Base-by-base conservation (phyloP, 1,139 yeast genomes). In the Zygosaccharomyces sapae region DNA sequence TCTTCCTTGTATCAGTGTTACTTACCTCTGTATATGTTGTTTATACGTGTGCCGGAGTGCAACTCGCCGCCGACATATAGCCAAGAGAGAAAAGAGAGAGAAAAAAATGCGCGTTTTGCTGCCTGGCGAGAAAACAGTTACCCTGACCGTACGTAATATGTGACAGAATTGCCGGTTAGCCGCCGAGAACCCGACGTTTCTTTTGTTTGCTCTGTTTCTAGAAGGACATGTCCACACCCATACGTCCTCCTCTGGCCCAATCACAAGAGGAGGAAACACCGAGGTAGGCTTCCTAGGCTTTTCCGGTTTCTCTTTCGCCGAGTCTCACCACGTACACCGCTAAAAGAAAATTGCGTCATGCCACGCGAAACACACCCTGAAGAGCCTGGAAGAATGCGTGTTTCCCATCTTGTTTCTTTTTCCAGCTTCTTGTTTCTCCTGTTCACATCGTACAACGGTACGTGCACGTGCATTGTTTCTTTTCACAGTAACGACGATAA, bases 341-440 rank as follows among this genome's bases (percentile, higher is more conserved):
- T 18, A 13, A 8, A 31, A 8, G 18, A 31, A n/a, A n/a, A 13
- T 31, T 31, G 33, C 34, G 34, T 31, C 34, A 31, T 31, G 9
- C 34, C 13, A 31, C 34, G 18, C 16, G 9, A 18, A 31, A 22
- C 25, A 22, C 19, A 13, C 18, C 34, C 19, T 18, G 34, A 12
- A 31, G 9, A 31, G 19, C n/a, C n/a, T n/a, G n/a, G n/a, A n/a
- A 8, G 18, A 12, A 13, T 13, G 34, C 13, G 10, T 31, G 10
- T 31, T 13, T 31, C 34, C 18, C 16, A n/a, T 18, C 18, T 22
- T 22, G 34, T 31, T 31, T 31, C 34, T 31, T 31, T 31, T 31
- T 16, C 41, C 24, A 13, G 41, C 41, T 16, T 38, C 41, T 12
- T 38, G 34, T 38, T 38, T 16, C 33, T 38, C 34, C n/a, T n/a